Evolutionary conservation across 2,329 filamentous ascomycete genomes (phyloP), one percentile per base, ranked within the genome.

Genomic region (Alternaria arborescens): DNA sequence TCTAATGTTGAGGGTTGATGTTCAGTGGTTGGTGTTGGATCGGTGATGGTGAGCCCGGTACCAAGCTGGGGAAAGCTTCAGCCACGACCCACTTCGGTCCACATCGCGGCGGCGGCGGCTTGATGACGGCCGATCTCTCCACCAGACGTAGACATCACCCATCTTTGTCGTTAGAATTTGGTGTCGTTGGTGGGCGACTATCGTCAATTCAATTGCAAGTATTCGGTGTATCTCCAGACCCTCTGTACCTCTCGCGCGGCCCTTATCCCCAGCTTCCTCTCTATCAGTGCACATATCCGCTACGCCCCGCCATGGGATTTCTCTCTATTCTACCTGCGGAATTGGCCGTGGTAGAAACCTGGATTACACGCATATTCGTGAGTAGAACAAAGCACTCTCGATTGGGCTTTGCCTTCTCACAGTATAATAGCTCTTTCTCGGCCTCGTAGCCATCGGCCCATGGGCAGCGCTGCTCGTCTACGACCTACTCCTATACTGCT

Each of bases 351-450:
- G 74, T 90, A 53, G 89, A 91, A 74, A 84, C 82, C 52, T 90
- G 87, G 87, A 80, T 87, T 58, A 84, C 85, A 46, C 83, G 87
- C 10, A 72, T 87, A 44, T 91, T 90, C 74, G 88, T 91, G 82
- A 71, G 86, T 58, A 46, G 4, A 34, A 3, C n/a, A 14, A 20
- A 10, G 5, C 22, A 12, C n/a, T 16, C 7, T 12, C 8, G 2
- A 26, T 18, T 8, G 22, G 14, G 11, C 52, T 12, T 22, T 14
- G 24, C 55, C 24, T 30, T 43, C 55, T 70, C 83, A 66, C 57
- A 36, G 3, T n/a, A 3, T 42, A 30, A 28, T 34, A 91, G 88
- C 77, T 91, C 32, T 69, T 89, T 58, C 83, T 90, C 59, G 88
- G 85, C 24, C 68, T 86, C 43, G 67, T 90, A 43, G 86, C 84